Conservation (phyloP, 2,329 filamentous ascomycete species). For the Botrytis deweyae region DNA sequence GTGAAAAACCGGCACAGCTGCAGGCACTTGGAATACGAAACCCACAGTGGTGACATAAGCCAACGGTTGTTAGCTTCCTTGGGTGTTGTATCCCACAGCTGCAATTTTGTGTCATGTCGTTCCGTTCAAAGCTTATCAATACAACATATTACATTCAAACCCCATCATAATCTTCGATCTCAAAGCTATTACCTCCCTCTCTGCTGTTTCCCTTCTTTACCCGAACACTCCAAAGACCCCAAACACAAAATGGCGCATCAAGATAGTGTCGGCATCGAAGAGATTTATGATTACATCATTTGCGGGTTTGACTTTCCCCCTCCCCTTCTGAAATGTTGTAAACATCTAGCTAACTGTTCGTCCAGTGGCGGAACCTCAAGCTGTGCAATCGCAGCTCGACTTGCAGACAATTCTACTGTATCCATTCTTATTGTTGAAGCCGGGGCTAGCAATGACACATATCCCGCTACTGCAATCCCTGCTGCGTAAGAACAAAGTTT, state of each 20-base stretch:
- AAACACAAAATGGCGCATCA: too few species aligned
- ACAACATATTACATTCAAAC: too few species aligned
- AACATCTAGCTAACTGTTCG: not conserved
- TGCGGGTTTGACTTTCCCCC: not conserved
- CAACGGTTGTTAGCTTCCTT: too few species aligned
- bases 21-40: too few species aligned
- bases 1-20: too few species aligned
- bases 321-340: not conserved
- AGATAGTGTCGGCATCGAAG: too few species aligned
- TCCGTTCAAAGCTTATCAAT: too few species aligned
- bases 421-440: not conserved
- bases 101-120: too few species aligned
- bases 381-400: not conserved
- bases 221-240: too few species aligned
- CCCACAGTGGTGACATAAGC: too few species aligned
- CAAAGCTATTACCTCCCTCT: not conserved
- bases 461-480: not conserved
- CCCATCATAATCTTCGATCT: not conserved
- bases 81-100: too few species aligned
- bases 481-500: not conserved
- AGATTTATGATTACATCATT: not conserved
- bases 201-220: too few species aligned
- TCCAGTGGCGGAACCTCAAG: not conserved
- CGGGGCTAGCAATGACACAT: not conserved
- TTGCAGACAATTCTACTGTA: not conserved